Evolutionary conservation across 169 alveolate genomes (phyloP), one percentile per base, ranked within the genome.

Genomic region (Cryptosporidium andersoni): DNA sequence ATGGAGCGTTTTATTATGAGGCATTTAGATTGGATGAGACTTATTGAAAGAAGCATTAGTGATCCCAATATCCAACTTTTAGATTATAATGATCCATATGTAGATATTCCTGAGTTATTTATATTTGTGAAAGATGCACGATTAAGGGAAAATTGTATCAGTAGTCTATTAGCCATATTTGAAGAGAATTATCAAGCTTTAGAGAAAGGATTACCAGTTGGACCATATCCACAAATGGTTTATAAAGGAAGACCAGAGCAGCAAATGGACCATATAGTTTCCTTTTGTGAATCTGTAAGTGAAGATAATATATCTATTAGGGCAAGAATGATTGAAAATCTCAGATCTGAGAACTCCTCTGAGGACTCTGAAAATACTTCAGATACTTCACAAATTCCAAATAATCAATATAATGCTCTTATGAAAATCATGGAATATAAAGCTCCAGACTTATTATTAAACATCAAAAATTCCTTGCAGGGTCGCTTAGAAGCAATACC

Each of bases 61-160:
- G 36, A 60, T 52, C 60, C 37, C 3, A 16, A 66, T 36, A 66
- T 66, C 42, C 37, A 66, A 40, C 39, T 66, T 52, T 40, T 66
- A 51, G 81, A 66, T 37, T 52, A 52, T 9, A 42, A 40, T 37
- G 81, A 66, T 51, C 81, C 81, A 36, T 66, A 66, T 53, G 16
- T 66, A 16, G 81, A 66, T 37, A 66, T 66, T 37, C 81, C 81
- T 2, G 81, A 66, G 14, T 64, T 66, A 16, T 66, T 66, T 39
- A 64, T 66, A 53, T 66, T 66, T n/a, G 66, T 65, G n/a, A 65
- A 66, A 53, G 81, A 66, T 52, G 81, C 81, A 53, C 51, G 81
- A 55, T 42, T 66, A 37, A 55, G 47, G 16, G 81, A 66, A 52
- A 66, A 66, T 16, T 66, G 81, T 55, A 66, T 66, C 40, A 37